Evolutionary conservation across 805 yeast species (phyloP).

Genomic region (Scheffersomyces stipitis): DNA sequence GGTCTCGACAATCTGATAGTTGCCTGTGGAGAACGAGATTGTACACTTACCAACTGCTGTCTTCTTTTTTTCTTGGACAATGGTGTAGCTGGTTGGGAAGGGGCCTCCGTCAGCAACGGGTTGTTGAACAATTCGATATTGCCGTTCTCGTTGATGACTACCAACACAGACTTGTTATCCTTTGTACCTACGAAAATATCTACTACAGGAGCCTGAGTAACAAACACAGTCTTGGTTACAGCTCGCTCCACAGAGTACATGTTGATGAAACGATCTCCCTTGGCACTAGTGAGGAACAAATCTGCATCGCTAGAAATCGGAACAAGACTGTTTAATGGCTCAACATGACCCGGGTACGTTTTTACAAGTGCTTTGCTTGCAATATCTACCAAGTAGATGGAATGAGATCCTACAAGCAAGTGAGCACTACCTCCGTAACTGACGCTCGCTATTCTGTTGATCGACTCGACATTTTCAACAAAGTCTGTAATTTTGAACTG

Average conservation of each 20-base stretch:
- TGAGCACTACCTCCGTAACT: slow-evolving; percentile 35
- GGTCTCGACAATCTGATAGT: slow-evolving; percentile 51
- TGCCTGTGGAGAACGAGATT: slow-evolving; percentile 52
- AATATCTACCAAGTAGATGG: slow-evolving; percentile 53
- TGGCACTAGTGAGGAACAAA: slow-evolving; percentile 67
- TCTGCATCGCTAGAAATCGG: slow-evolving; percentile 36
- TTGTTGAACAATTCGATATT: slow-evolving; percentile 66
- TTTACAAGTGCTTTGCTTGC: slow-evolving; percentile 38
- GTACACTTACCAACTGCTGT: slow-evolving; percentile 38
- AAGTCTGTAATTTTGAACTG: slow-evolving; percentile 43
- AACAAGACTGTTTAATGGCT: slow-evolving; percentile 56
- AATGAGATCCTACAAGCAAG: slow-evolving; percentile 65
- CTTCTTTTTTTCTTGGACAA: slow-evolving; percentile 41
- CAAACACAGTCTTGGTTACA: slow-evolving; percentile 57
- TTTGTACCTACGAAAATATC: slow-evolving; percentile 39
- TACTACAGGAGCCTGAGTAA: slow-evolving; percentile 62
- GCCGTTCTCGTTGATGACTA: slow-evolving; percentile 75
- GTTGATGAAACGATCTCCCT: slow-evolving; percentile 79
- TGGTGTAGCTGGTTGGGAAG: slow-evolving; percentile 17
- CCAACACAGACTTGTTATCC: slow-evolving; percentile 37
- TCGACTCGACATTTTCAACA: slow-evolving; percentile 32
- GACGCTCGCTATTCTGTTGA: slow-evolving; percentile 31
- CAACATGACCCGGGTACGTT: slow-evolving; percentile 75
- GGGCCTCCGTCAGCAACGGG: slow-evolving; percentile 42
- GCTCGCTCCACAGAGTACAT: slow-evolving; percentile 52